Conservation (phyloP, 805 yeast genomes). For the Soucietia sequanensis region DNA sequence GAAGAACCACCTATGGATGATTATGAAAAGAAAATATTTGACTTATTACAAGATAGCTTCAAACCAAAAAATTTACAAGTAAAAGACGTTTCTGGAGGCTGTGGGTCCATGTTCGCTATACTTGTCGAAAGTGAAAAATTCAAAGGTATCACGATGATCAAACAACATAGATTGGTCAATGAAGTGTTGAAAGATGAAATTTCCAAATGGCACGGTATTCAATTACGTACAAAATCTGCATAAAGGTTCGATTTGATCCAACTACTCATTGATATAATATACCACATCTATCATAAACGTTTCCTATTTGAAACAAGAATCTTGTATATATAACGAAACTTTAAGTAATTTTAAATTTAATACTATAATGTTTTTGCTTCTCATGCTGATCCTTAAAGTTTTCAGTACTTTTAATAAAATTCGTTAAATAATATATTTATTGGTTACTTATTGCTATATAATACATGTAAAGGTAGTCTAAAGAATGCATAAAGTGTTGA, state of each 20-base stretch:
- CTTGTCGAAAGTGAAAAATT: slow-evolving; percentile 69
- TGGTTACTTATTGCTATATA: slow-evolving; percentile 1
- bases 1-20: slow-evolving; percentile 41
- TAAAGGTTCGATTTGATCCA: no score
- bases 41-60: slow-evolving; percentile 53
- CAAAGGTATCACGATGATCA: slow-evolving; percentile 78
- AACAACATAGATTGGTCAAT: slow-evolving; percentile 91
- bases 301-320: no score
- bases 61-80: slow-evolving; percentile 65
- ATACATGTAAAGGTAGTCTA: slow-evolving; percentile 1
- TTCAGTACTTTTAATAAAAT: slow-evolving; percentile 5
- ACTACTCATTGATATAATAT: no score
- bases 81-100: slow-evolving; percentile 84
- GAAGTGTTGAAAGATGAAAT: slow-evolving; percentile 80
- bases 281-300: no score
- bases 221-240: slow-evolving; percentile 66
- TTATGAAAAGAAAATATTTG: slow-evolving; percentile 63
- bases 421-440: background rate
- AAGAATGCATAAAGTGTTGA: slow-evolving; percentile 1
- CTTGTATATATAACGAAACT: no score
- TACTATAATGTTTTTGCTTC: no score
- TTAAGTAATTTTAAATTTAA: no score
- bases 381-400: no score
- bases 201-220: slow-evolving; percentile 91
- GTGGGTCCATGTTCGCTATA: slow-evolving; percentile 98